Conservation (phyloP, 2,329 filamentous ascomycete species). For the Ilyonectria mors-panacis region DNA sequence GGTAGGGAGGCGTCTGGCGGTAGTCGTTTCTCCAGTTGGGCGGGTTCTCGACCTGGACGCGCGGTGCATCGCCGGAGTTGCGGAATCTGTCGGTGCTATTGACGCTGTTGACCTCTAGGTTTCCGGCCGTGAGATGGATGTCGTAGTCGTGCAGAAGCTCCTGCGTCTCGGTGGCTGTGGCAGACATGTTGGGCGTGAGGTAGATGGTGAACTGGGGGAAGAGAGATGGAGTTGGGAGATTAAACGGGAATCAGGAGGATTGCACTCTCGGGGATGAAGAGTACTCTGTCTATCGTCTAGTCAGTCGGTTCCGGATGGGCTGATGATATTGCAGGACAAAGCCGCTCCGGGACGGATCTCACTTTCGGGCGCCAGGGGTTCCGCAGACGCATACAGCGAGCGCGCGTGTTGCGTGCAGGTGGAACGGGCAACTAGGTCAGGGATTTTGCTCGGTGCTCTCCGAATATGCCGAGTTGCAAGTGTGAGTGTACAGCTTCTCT, state of each 20-base stretch:
- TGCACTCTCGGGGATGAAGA: not conserved
- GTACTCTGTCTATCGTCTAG: not conserved
- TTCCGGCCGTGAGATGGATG: slow-evolving; percentile 20
- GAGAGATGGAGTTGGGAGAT: not conserved
- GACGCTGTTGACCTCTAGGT: not conserved
- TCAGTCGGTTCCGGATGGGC: slow-evolving; percentile 2
- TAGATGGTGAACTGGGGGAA: not conserved
- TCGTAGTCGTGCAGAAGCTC: slow-evolving; percentile 28
- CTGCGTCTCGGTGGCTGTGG: slow-evolving; percentile 20
- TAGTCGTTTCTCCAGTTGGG: slow-evolving; percentile 25
- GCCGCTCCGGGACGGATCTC: not conserved
- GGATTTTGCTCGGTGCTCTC: not conserved
- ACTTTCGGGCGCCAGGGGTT: not conserved
- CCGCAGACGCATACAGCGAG: not conserved
- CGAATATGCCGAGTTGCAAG: not conserved
- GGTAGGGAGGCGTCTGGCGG: slow-evolving; percentile 26
- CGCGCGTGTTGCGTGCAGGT: not conserved
- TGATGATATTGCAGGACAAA: slow-evolving; percentile 8
- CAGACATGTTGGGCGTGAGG: slow-evolving; percentile 12
- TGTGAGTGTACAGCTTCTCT: not conserved
- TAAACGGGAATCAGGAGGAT: not conserved
- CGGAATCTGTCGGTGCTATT: not conserved
- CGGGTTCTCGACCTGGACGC: slow-evolving; percentile 17
- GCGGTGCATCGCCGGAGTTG: slow-evolving; percentile 6
- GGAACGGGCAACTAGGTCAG: not conserved